Base-by-base conservation (phyloP, 1,284 basidiomycete genomes). In the Microbotryum silenes-acaulis region DNA sequence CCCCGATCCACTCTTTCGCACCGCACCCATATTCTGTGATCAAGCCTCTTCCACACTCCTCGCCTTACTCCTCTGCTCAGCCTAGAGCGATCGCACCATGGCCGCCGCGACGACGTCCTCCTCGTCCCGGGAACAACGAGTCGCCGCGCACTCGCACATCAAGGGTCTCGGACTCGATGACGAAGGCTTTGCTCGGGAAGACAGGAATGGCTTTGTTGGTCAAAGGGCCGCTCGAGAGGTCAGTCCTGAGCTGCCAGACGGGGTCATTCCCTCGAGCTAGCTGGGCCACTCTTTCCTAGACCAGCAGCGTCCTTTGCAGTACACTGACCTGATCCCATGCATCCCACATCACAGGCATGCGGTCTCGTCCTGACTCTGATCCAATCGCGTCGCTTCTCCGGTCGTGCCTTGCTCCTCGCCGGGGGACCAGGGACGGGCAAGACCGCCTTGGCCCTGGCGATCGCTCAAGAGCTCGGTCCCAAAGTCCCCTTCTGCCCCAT, bases 401-500 rank as follows among this genome's bases (percentile, higher is more conserved):
- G 91, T 45, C 83, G 90, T 54, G 91, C 91, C 0, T 78, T 94
- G 45, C 77, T 94, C 20, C 83, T 94, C 45, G 91, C 88, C 18
- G 91, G 91, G 56, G 89, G 89, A 44, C 91, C 91, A 0, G 90
- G 91, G 14, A 94, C 91, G 4, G 91, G 91, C 20, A 92, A 98
- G 80, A 98, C 96, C 0, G 94, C 94, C 0, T 82, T 98, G 29
- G 93, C 96, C 2, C 78, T 98, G 16, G 94, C 90, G 0, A 83
- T 98, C 42, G 87, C 91, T 7, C 93, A 97, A 68, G 94, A 97
- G 73, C 82, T 98, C 0, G 94, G 94, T 2, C 79, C 83, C 52
- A 96, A 97, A 74, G 93, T 97, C 1, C 94, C 94, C 0, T 98
- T 98, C 77, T 97, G 94, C 74, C 91, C 92, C 1, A 96, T 97